phyloP scores from a whole-genome alignment of 805 yeast genomes.

The Pichia exigua region DNA sequence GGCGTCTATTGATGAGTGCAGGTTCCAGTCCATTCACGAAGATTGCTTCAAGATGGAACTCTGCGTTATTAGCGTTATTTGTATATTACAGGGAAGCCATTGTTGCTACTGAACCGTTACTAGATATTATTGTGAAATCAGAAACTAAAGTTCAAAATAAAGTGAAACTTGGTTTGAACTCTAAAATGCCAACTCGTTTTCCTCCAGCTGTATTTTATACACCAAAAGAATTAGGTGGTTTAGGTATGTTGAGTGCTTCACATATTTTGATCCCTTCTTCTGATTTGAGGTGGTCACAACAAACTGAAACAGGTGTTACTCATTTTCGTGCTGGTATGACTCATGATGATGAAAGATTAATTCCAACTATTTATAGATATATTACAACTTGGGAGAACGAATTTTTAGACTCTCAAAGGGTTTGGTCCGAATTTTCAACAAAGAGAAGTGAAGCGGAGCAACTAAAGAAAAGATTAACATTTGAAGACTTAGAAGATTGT shows the following conservation, averaged over 20 bases:
- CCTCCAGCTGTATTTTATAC: constrained; percentile 99
- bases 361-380: constrained; percentile 91
- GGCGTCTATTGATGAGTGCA: constrained; percentile 89
- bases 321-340: constrained; percentile 94
- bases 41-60: constrained; percentile 93
- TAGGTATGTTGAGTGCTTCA: constrained; percentile 96
- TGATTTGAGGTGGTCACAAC: constrained; percentile 84
- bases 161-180: constrained; percentile 89
- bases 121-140: constrained; percentile 79
- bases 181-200: constrained; percentile 97
- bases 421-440: constrained; percentile 95
- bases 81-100: constrained; percentile 93
- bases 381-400: constrained; percentile 96
- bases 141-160: constrained; percentile 92
- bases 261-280: constrained; percentile 92
- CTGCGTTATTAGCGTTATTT: constrained; percentile 77
- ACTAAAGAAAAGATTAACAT: constrained; percentile 76
- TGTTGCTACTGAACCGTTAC: constrained; percentile 65
- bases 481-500: constrained; percentile 87
- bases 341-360: constrained; percentile 67
- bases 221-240: constrained; percentile 94
- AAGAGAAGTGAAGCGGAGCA: constrained; percentile 81
- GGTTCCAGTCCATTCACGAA: constrained; percentile 95
- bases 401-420: constrained; percentile 86
- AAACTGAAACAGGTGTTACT: constrained; percentile 89